Evolutionary conservation across 768 basidiomycete genomes (phyloP).

Genomic region (Epithele typhae): DNA sequence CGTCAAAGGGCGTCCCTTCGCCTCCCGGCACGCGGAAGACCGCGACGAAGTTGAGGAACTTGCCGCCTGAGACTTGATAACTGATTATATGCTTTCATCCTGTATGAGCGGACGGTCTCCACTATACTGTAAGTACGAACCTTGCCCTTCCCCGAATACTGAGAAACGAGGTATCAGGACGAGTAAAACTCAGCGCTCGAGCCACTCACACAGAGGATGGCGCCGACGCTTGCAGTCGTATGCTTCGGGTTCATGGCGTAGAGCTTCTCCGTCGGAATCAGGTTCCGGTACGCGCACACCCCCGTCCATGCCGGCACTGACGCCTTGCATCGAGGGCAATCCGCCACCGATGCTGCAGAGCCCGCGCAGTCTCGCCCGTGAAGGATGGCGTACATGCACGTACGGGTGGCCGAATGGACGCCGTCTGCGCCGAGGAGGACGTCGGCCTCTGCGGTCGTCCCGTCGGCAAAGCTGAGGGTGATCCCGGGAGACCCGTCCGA

Average conservation of each 20-base stretch:
- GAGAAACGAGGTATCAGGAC: not conserved
- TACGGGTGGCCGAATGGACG: constrained; percentile 15
- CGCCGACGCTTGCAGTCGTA: constrained; percentile 1
- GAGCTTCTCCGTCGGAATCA: constrained; percentile 16
- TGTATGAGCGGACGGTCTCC: too few species aligned
- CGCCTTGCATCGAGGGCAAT: constrained; percentile 5
- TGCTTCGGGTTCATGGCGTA: constrained; percentile 6
- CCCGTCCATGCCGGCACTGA: constrained; percentile 18
- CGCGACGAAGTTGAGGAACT: constrained; percentile 15
- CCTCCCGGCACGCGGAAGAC: constrained; percentile 5
- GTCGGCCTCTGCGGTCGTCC: constrained; percentile 15
- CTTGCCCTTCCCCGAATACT: constrained; percentile 6
- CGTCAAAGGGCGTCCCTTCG: constrained; percentile 13
- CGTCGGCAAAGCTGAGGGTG: constrained; percentile 11
- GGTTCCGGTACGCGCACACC: constrained; percentile 16
- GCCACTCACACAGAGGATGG: constrained; percentile 3
- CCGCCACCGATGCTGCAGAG: too few species aligned
- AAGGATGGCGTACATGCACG: constrained; percentile 7
- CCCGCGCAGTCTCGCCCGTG: not conserved
- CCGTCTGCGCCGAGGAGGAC: constrained; percentile 22
- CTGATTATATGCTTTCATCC: constrained; percentile 10
- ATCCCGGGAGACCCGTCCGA: constrained; percentile 1
- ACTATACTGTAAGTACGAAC: not conserved
- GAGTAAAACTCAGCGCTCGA: too few species aligned
- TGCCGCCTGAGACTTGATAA: constrained; percentile 17